Evolutionary conservation across 2,329 filamentous ascomycete species (phyloP).

Genomic region (Teratosphaeria epicoccoides): DNA sequence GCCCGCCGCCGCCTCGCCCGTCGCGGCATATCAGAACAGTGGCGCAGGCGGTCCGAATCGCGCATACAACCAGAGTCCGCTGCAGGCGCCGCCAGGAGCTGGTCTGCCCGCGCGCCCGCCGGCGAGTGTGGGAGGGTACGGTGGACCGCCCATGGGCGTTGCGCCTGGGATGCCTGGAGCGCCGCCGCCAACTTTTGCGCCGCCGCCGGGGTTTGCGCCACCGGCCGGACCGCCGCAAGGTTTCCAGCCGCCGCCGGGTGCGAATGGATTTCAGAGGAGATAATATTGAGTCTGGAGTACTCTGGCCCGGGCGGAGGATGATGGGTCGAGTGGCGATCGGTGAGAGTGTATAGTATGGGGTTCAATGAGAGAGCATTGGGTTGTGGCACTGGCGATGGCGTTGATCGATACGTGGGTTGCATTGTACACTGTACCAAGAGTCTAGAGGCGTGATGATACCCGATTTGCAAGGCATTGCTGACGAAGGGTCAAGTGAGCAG

Average conservation of each 20-base stretch:
- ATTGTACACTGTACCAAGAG: not conserved
- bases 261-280: slow-evolving; percentile 1
- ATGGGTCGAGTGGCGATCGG: not conserved
- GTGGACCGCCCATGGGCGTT: slow-evolving; percentile 45
- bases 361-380: not conserved
- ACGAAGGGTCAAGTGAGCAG: not conserved
- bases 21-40: slow-evolving; percentile 6
- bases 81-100: slow-evolving; percentile 49
- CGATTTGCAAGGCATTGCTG: not conserved
- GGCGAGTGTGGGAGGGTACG: slow-evolving; percentile 56
- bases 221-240: slow-evolving; percentile 3
- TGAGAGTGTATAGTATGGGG: not conserved
- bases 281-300: not conserved
- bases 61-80: slow-evolving; percentile 33
- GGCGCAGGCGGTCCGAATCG: slow-evolving; percentile 18
- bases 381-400: not conserved
- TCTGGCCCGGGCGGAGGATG: not conserved
- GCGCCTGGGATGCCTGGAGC: slow-evolving; percentile 29
- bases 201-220: slow-evolving; percentile 26
- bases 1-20: not conserved
- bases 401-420: not conserved
- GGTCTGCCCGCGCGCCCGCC: slow-evolving; percentile 60
- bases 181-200: slow-evolving; percentile 22
- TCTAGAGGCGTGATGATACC: not conserved
- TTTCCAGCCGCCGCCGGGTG: not conserved